A percentile compares a stretch with the other conserved stretches of the same genome.
phyloP scores from a whole-genome alignment of 2,329 filamentous ascomycete genomes.

The Diaporthe aspalathi region DNA sequence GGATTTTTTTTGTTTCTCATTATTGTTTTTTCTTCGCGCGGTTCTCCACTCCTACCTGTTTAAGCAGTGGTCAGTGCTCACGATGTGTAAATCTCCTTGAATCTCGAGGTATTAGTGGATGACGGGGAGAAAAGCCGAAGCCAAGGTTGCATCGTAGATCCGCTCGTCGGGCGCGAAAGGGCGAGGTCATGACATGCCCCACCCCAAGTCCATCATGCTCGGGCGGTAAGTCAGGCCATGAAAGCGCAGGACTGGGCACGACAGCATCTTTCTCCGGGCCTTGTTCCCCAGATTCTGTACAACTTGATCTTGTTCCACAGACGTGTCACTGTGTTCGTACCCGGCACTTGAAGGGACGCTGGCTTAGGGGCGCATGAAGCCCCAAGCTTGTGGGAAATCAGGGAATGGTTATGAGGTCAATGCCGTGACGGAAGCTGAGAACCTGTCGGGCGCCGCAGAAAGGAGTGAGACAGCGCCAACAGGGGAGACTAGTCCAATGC shows the following conservation, averaged over 20 bases:
- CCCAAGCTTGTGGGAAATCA: constrained; percentile 15
- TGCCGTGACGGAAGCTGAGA: constrained; percentile 25
- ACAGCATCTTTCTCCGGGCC: not conserved
- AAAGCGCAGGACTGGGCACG: not conserved
- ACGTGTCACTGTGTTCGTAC: constrained; percentile 17
- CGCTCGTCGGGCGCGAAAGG: constrained; percentile 28
- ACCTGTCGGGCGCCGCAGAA: constrained; percentile 1
- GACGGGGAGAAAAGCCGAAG: constrained; percentile 16
- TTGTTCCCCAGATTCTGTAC: constrained; percentile 26
- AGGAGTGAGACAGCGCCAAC: constrained; percentile 7
- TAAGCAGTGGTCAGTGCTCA: constrained; percentile 37
- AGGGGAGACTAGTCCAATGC: constrained; percentile 27
- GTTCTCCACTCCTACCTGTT: constrained; percentile 14
- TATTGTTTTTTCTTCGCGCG: constrained; percentile 16
- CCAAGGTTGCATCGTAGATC: constrained; percentile 34
- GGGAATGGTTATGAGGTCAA: constrained; percentile 1
- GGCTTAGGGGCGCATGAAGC: constrained; percentile 14
- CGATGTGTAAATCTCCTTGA: constrained; percentile 20
- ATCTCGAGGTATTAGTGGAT: constrained; percentile 17
- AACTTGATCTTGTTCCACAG: constrained; percentile 18
- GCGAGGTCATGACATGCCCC: constrained; percentile 33
- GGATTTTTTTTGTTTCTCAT: constrained; percentile 5
- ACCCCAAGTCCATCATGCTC: constrained; percentile 25
- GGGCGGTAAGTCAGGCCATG: constrained; percentile 32
- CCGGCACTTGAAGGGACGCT: constrained; percentile 23